These are phyloP conservation scores for Citrullus amarus DNA, from an alignment of 306 rosid species.

Conservation along the genomic window DNA sequence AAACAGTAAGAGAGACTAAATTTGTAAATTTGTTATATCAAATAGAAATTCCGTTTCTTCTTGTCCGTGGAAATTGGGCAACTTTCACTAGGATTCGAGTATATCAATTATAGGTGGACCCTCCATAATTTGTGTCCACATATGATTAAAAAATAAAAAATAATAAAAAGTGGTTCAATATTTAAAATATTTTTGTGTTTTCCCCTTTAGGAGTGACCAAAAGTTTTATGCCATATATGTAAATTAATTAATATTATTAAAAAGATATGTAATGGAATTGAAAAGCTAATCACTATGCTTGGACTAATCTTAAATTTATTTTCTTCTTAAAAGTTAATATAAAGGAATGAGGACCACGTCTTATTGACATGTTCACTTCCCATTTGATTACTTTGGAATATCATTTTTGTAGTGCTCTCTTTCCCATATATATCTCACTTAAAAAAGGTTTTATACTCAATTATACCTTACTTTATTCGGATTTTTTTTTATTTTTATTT, in stretches of 20 bases:
- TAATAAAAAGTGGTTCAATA: not conserved
- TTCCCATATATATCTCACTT: not conserved
- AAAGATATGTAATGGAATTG: not conserved
- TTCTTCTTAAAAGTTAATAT: not conserved
- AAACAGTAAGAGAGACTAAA: no score
- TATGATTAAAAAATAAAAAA: not conserved
- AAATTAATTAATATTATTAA: not conserved
- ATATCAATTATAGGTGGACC: not conserved
- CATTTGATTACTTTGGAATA: not conserved
- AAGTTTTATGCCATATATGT: not conserved
- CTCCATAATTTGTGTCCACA: not conserved
- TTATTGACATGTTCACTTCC: not conserved
- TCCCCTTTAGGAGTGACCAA: not conserved
- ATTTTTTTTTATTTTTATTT: not conserved
- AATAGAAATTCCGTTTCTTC: not conserved
- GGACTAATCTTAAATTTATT: not conserved
- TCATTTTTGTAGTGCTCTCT: not conserved
- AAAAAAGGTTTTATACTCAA: not conserved
- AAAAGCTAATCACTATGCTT: constrained; percentile 1
- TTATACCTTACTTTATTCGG: not conserved
- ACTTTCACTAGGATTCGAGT: not conserved
- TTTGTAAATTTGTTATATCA: not conserved
- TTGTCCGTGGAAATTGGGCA: not conserved
- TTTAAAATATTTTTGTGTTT: not conserved
- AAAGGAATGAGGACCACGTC: not conserved